Evolutionary conservation across 2,329 filamentous ascomycete genomes (phyloP).

Genomic region (Colletotrichum australisinense): DNA sequence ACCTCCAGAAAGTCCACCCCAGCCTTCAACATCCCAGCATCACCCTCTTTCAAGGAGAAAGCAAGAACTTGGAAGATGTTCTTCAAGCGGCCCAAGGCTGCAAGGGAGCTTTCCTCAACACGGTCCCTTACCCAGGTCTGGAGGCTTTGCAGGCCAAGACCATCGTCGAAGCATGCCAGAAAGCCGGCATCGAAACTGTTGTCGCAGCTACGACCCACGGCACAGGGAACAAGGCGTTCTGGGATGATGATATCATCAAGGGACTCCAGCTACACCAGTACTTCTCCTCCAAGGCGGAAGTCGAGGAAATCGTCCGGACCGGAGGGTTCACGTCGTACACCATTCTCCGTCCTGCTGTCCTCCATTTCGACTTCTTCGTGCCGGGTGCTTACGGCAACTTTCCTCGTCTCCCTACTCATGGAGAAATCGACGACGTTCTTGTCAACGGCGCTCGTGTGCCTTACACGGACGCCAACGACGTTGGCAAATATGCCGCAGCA

Average conservation of each 20-base stretch:
- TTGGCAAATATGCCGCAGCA: constrained; percentile 47
- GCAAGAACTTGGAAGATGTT: constrained; percentile 44
- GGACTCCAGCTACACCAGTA: constrained; percentile 41
- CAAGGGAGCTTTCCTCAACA: constrained; percentile 44
- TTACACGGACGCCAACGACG: constrained; percentile 44
- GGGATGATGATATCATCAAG: constrained; percentile 38
- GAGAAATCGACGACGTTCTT: constrained; percentile 42
- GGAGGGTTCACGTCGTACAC: constrained; percentile 46
- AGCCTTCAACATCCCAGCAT: constrained; percentile 41
- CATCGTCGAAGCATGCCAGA: constrained; percentile 44
- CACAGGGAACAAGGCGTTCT: constrained; percentile 36
- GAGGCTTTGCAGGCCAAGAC: constrained; percentile 46
- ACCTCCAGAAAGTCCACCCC: constrained; percentile 44
- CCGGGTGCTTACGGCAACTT: constrained; percentile 42
- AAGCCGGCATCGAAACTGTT: constrained; percentile 45
- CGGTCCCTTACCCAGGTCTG: constrained; percentile 41
- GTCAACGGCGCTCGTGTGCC: constrained; percentile 39
- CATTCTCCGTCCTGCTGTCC: constrained; percentile 45
- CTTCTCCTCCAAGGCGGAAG: constrained; percentile 49
- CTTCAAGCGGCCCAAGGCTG: constrained; percentile 47
- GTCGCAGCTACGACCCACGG: constrained; percentile 42
- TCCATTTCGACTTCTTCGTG: constrained; percentile 43
- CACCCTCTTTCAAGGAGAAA: constrained; percentile 50
- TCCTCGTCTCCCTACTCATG: constrained; percentile 41
- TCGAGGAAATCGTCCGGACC: constrained; percentile 47